phyloP scores from a whole-genome alignment of 2,329 filamentous ascomycete species.

The Drechmeria coniospora region DNA sequence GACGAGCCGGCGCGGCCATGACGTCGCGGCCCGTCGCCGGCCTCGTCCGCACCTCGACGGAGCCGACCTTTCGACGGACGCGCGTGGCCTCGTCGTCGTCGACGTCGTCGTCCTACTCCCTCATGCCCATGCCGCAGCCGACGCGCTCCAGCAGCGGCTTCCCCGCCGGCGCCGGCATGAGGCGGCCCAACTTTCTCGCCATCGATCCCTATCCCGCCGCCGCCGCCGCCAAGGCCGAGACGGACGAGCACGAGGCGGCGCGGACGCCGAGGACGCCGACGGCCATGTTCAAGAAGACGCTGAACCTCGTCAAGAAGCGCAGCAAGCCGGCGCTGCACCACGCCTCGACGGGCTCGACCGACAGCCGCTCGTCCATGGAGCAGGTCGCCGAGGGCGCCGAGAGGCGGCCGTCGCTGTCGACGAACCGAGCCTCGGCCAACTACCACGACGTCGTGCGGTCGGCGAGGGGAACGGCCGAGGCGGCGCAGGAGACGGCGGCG shows the following conservation, averaged over 20 bases:
- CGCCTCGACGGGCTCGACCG: slow-evolving; percentile 18
- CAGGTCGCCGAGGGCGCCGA: slow-evolving; percentile 19
- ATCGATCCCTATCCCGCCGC: slow-evolving; percentile 37
- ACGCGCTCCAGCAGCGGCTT: slow-evolving; percentile 29
- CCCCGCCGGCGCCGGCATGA: slow-evolving; percentile 18
- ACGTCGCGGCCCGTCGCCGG: slow-evolving; percentile 7
- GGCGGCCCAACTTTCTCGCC: slow-evolving; percentile 32
- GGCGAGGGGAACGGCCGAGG: slow-evolving; percentile 24
- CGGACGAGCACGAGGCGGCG: slow-evolving; percentile 13
- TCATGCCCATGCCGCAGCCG: slow-evolving; percentile 17
- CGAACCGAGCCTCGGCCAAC: slow-evolving; percentile 19
- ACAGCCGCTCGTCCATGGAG: slow-evolving; percentile 18
- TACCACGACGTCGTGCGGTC: slow-evolving; percentile 32
- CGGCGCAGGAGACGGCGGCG: slow-evolving; percentile 9
- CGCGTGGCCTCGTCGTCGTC: slow-evolving; percentile 19
- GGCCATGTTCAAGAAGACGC: slow-evolving; percentile 34
- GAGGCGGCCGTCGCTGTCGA: slow-evolving; percentile 6
- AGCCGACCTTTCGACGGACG: slow-evolving; percentile 14
- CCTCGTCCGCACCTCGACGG: slow-evolving; percentile 16
- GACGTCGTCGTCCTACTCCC: too few species aligned
- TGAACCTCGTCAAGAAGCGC: slow-evolving; percentile 39
- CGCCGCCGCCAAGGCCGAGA: slow-evolving; percentile 20
- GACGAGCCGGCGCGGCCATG: slow-evolving; percentile 15
- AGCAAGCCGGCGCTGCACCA: slow-evolving; percentile 33
- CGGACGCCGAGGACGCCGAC: slow-evolving; percentile 29